Evolutionary conservation across 768 basidiomycete species (phyloP), one percentile per base, ranked within the genome.

Genomic region (Fistulinella prunicolor): DNA sequence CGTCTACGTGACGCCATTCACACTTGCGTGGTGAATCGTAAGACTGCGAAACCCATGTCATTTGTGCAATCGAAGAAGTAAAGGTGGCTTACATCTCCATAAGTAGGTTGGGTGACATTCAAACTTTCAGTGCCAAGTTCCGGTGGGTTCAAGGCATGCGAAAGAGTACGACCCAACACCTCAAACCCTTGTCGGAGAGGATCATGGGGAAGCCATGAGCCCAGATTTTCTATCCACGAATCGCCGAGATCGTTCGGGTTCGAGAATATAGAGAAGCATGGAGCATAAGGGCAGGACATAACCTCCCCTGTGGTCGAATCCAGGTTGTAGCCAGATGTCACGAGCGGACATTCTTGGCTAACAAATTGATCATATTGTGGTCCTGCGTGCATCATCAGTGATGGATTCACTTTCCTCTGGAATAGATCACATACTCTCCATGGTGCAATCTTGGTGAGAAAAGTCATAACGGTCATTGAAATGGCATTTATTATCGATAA

Each of bases 1-100:
- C 57, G 17, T 54, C 32, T 5, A n/a, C 39, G n/a, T n/a, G n/a
- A 12, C 3, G 0, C 60, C 60, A 61, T 17, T 19, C 3, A 28
- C 60, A 62, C 4, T 10, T 28, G 26, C 26, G 26, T 6, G 26
- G 26, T 28, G 26, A 17, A 14, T 34, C 17, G 37, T 6, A 16
- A 17, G 21, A 3, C 60, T 55, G 37, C 19, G 28, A 28, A 23
- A 9, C 38, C 3, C 9, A 1, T 44, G 22, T 38, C 14, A 35
- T 13, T 14, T 9, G 1, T 36, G 3, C 19, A 2, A 16, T 12
- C 1, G 5, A n/a, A 4, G 10, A 19, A 29, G 16, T 6, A 35
- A 23, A 21, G 5, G n/a, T 1, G 24, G 44, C 57, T 17, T 34
- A 59, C 53, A 3, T n/a, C 22, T 28, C 26, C 10, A 28, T 10